These are phyloP conservation scores for Amaranthus palmeri DNA, from an alignment of 148 eudicot genomes.

Conservation along the genomic window DNA sequence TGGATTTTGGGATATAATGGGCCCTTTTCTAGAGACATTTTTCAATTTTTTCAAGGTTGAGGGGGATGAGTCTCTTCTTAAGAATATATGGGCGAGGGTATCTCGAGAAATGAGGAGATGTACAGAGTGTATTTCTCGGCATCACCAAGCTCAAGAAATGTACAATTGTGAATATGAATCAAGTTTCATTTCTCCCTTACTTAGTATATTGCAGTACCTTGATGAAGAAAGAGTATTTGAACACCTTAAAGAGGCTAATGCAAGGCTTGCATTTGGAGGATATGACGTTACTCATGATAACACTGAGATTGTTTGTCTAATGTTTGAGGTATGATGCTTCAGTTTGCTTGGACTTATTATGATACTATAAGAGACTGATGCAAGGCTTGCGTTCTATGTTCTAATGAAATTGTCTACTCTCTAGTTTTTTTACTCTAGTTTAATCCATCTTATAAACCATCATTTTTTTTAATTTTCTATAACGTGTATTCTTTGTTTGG, in stretches of 20 bases:
- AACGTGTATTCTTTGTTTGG: neutral
- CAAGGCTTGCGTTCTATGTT: neutral
- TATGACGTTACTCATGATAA: conserved; percentile 55
- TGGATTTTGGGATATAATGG: conserved; percentile 74
- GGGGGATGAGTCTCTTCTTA: conserved; percentile 65
- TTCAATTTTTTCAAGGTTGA: conserved; percentile 74
- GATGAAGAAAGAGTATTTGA: conserved; percentile 83
- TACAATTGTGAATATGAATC: conserved; percentile 68
- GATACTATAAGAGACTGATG: neutral
- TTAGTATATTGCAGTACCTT: conserved; percentile 58
- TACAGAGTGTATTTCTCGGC: conserved; percentile 82
- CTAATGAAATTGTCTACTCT: neutral
- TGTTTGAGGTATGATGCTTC: conserved; percentile 76
- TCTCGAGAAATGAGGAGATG: conserved; percentile 70
- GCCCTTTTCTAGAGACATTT: conserved; percentile 88
- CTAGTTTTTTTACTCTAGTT: neutral
- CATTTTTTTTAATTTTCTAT: neutral
- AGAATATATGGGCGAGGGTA: conserved; percentile 68
- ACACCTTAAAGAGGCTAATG: conserved; percentile 70
- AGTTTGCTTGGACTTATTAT: neutral
- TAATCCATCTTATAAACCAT: neutral
- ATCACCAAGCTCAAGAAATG: conserved; percentile 85
- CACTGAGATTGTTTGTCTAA: conserved; percentile 68
- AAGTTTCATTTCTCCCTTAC: conserved; percentile 70
- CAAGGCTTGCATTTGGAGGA: conserved; percentile 46